Evolutionary conservation across 2,329 filamentous ascomycete genomes (phyloP).

Genomic region (Colletotrichum cuscutae): DNA sequence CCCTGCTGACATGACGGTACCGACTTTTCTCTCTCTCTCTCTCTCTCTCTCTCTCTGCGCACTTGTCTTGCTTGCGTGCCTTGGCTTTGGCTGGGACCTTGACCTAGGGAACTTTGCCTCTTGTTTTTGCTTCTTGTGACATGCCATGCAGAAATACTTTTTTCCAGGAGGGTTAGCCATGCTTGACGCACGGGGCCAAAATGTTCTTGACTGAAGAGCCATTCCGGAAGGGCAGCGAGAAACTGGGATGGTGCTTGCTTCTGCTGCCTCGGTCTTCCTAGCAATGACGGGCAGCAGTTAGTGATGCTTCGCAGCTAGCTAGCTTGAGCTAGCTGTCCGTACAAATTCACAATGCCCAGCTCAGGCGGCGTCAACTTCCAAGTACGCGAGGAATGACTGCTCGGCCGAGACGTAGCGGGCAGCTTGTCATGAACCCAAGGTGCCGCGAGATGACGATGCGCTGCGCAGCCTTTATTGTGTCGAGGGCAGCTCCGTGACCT

Average conservation of each 20-base stretch:
- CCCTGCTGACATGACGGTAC: conserved; percentile 21
- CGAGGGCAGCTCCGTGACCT: conserved; percentile 13
- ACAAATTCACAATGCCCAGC: conserved; percentile 4
- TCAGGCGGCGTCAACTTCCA: not conserved
- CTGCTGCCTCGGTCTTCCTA: conserved; percentile 12
- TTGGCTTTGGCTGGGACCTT: conserved; percentile 27
- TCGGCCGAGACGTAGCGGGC: conserved; percentile 27
- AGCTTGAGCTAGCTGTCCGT: not conserved
- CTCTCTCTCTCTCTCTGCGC: too few species aligned
- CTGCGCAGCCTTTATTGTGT: conserved; percentile 28
- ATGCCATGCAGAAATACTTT: conserved; percentile 21
- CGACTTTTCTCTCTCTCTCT: conserved; percentile 1
- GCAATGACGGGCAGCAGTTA: conserved; percentile 24
- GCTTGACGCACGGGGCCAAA: conserved; percentile 24
- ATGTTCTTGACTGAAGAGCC: conserved; percentile 17
- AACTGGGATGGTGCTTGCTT: conserved; percentile 20
- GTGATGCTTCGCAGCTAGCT: conserved; percentile 23
- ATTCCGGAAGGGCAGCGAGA: conserved; percentile 7
- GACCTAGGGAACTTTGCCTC: conserved; percentile 24
- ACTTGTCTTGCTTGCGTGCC: conserved; percentile 5
- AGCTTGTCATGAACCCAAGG: conserved; percentile 1
- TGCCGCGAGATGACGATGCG: conserved; percentile 25
- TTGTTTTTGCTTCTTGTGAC: conserved; percentile 18
- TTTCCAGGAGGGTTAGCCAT: conserved; percentile 18
- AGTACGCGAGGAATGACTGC: conserved; percentile 9